Percentiles rank a stretch among this genome's conserved stretches.
Evolutionary conservation across 352 stramenopile species (phyloP).

Genomic region (Lagenidium sp.): DNA sequence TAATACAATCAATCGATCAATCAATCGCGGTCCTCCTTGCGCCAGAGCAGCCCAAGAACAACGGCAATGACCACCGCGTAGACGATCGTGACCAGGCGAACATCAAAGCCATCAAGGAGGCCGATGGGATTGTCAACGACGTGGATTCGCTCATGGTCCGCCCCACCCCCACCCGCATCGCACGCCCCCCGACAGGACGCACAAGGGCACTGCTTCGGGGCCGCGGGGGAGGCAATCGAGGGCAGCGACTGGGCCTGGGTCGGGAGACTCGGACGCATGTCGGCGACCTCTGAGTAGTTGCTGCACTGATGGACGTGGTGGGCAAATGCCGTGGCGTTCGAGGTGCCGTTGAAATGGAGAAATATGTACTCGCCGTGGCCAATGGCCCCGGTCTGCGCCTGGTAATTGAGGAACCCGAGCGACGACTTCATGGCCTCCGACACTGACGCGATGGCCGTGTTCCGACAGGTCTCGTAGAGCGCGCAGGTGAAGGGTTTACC

Average conservation of each 20-base stretch:
- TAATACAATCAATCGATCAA: too few species aligned
- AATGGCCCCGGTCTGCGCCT: slow-evolving; percentile 81
- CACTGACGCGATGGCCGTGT: slow-evolving; percentile 69
- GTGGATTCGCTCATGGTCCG: slow-evolving; percentile 35
- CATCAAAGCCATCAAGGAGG: slow-evolving; percentile 51
- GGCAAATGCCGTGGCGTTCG: slow-evolving; percentile 30
- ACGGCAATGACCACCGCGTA: slow-evolving; percentile 41
- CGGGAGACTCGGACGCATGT: slow-evolving; percentile 26
- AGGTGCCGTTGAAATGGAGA: slow-evolving; percentile 46
- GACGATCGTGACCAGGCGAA: slow-evolving; percentile 38
- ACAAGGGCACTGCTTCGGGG: slow-evolving; percentile 68
- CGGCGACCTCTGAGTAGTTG: slow-evolving; percentile 63
- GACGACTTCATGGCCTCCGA: slow-evolving; percentile 72
- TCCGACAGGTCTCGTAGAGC: slow-evolving; percentile 84
- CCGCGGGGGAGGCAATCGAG: slow-evolving; percentile 40
- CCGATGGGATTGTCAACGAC: slow-evolving; percentile 63
- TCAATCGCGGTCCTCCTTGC: too few species aligned
- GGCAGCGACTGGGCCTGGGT: slow-evolving; percentile 54
- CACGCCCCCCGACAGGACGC: slow-evolving; percentile 61
- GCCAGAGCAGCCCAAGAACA: slow-evolving; percentile 30
- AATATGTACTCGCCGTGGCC: slow-evolving; percentile 85
- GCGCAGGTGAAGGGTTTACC: slow-evolving; percentile 60
- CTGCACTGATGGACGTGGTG: slow-evolving; percentile 59
- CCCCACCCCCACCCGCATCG: slow-evolving; percentile 24
- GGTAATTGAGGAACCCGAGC: slow-evolving; percentile 84